These are phyloP conservation scores for Pseudotsuga menziesii DNA, from an alignment of 75 land plant genomes.

Conservation along the genomic window DNA sequence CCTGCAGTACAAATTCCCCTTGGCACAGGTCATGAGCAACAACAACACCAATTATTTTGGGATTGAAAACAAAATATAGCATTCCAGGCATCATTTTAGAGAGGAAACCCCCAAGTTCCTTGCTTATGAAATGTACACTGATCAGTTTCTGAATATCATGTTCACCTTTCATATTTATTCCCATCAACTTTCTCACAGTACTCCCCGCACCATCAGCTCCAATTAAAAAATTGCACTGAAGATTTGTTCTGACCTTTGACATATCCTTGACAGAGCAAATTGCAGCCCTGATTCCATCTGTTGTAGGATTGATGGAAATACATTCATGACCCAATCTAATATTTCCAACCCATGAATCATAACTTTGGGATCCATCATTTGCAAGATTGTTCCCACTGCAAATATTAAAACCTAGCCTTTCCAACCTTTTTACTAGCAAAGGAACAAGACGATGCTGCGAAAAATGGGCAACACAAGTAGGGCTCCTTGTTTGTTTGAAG, in stretches of 20 bases:
- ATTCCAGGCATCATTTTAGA: conserved; percentile 75
- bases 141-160: conserved; percentile 77
- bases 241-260: conserved; percentile 16
- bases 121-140: conserved; percentile 85
- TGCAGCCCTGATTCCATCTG: conserved; percentile 40
- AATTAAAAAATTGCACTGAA: conserved; percentile 53
- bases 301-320: conserved; percentile 37
- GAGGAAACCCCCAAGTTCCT: conserved; percentile 61
- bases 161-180: conserved; percentile 74
- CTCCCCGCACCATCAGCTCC: conserved; percentile 97
- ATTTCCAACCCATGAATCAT: conserved; percentile 10
- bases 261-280: conserved; percentile 28
- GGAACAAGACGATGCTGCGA: conserved; percentile 79
- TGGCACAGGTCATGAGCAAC: conserved; percentile 91
- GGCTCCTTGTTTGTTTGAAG: conserved; percentile 59
- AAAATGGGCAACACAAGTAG: conserved; percentile 88
- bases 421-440: conserved; percentile 53
- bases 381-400: conserved; percentile 3
- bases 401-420: conserved; percentile 40
- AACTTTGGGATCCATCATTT: background rate
- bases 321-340: conserved; percentile 85
- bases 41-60: conserved; percentile 83
- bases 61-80: conserved; percentile 92
- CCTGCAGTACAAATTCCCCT: conserved; percentile 97
- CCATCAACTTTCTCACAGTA: conserved; percentile 59